Conservation (phyloP, 768 basidiomycete genomes). For the Phanerochaete sordida region DNA sequence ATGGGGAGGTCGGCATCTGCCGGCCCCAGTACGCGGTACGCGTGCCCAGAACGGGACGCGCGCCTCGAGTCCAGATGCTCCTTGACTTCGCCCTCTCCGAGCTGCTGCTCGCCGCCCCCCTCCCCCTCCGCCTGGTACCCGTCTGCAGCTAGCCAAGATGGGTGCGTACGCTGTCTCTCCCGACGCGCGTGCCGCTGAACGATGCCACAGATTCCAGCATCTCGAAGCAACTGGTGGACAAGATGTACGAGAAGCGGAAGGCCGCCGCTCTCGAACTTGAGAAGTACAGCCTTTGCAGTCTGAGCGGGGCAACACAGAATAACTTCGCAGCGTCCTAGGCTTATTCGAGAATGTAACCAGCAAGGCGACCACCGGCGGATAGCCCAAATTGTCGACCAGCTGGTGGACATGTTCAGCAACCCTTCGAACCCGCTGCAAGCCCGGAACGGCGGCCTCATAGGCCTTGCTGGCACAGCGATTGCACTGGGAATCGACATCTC, state of each 20-base stretch:
- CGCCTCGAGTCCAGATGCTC: constrained; percentile 6
- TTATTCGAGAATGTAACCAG: constrained; percentile 82
- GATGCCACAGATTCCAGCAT: constrained; percentile 58
- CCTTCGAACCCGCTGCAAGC: constrained; percentile 80
- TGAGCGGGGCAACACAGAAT: not conserved
- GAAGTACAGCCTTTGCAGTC: constrained; percentile 51
- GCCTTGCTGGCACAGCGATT: constrained; percentile 95
- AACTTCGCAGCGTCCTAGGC: constrained; percentile 38
- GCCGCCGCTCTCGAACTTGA: constrained; percentile 93
- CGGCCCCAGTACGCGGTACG: constrained; percentile 13
- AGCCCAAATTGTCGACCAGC: constrained; percentile 85
- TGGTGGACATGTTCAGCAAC: constrained; percentile 91
- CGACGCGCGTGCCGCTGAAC: not conserved
- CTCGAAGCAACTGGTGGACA: constrained; percentile 81
- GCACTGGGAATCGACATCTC: constrained; percentile 91
- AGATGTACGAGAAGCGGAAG: constrained; percentile 96
- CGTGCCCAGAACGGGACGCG: constrained; percentile 6
- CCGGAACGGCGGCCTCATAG: constrained; percentile 93
- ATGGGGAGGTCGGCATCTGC: constrained; percentile 3
- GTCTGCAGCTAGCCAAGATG: constrained; percentile 12
- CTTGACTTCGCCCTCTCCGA: not conserved
- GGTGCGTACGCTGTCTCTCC: constrained; percentile 11
- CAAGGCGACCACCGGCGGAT: constrained; percentile 82
- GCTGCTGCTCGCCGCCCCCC: not conserved
- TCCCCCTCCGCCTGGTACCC: not conserved